Percentiles rank a stretch among this genome's conserved stretches.
phyloP scores from a whole-genome alignment of 345 rosid genomes.

The Excoecaria agallocha region DNA sequence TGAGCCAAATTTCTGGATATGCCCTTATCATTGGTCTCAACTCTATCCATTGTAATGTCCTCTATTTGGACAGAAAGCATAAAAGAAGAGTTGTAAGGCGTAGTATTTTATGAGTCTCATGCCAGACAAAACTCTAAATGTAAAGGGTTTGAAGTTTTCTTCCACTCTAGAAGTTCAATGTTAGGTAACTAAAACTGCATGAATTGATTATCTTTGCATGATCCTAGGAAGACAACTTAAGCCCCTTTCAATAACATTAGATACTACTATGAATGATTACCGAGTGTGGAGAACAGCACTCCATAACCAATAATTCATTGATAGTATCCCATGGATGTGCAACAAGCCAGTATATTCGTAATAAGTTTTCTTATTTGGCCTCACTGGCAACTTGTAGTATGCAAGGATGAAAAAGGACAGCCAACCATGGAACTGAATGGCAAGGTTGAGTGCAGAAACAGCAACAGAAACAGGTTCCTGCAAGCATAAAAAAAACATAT shows the following conservation, averaged over 20 bases:
- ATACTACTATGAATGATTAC: constrained; percentile 40
- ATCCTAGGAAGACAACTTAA: constrained; percentile 1
- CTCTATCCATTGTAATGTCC: background rate
- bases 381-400: constrained; percentile 70
- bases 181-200: background rate
- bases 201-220: background rate
- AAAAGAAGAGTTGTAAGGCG: background rate
- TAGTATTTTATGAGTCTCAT: background rate
- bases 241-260: constrained; percentile 4
- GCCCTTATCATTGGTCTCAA: background rate
- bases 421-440: constrained; percentile 88
- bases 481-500: constrained; percentile 7
- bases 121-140: background rate
- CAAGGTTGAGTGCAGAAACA: constrained; percentile 70
- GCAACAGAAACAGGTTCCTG: constrained; percentile 92
- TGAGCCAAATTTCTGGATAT: too few relatives aligned
- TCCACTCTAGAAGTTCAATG: background rate
- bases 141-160: background rate
- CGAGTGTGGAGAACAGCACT: constrained; percentile 79
- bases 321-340: constrained; percentile 68
- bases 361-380: constrained; percentile 58
- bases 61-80: background rate
- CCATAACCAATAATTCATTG: constrained; percentile 90
- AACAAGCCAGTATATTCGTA: constrained; percentile 72
- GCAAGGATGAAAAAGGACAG: constrained; percentile 80